Evolutionary conservation across 176 grass and related monocot species (phyloP).

Genomic region (Oryza brachyantha): DNA sequence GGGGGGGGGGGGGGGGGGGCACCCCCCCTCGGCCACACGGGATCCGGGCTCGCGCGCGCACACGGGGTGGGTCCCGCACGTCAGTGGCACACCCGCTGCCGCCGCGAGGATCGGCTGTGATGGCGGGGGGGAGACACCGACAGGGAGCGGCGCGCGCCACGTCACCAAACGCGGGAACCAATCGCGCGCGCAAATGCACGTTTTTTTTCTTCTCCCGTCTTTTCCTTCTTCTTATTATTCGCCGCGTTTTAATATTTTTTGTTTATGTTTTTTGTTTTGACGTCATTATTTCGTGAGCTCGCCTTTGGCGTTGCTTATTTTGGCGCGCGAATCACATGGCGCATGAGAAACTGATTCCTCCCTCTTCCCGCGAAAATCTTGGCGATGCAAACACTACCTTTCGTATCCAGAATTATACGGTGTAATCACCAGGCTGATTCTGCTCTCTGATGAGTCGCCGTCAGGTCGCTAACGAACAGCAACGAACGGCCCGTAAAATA

Average conservation of each 20-base stretch:
- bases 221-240: not conserved
- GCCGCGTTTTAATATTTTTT: too few species aligned
- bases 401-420: too few species aligned
- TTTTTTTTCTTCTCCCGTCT: not conserved
- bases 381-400: not conserved
- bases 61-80: slow-evolving; percentile 1
- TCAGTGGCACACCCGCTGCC: not conserved
- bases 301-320: not conserved
- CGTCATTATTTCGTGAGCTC: not conserved
- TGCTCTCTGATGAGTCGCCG: not conserved
- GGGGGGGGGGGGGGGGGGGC: too few species aligned
- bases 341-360: not conserved
- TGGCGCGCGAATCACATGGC: not conserved
- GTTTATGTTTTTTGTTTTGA: too few species aligned
- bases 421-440: not conserved
- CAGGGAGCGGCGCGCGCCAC: not conserved
- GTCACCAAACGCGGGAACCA: slow-evolving; percentile 19
- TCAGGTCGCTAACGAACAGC: too few species aligned
- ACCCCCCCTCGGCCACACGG: slow-evolving; percentile 19
- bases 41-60: slow-evolving; percentile 25
- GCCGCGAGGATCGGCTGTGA: slow-evolving; percentile 34
- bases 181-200: not conserved
- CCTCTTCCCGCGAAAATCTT: not conserved
- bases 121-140: not conserved
- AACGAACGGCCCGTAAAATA: too few species aligned